Percentiles rank a stretch among this genome's conserved stretches.
These are phyloP conservation scores for Lodderomyces elongisporus DNA, from an alignment of 1,139 yeast species.

Conservation along the genomic window DNA sequence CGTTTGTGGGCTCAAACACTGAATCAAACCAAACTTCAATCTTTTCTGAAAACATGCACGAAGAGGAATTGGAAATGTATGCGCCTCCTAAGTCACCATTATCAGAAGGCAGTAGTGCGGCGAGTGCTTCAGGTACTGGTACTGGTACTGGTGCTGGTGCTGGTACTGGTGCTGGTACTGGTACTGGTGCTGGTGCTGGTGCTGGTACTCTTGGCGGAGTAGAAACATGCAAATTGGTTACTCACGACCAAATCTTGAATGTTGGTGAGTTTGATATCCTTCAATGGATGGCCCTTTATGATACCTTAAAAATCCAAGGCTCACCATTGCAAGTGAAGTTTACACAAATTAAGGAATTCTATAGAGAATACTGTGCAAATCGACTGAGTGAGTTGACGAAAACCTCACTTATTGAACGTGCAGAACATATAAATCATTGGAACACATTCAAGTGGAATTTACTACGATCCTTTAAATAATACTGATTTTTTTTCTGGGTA, in stretches of 20 bases:
- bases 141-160: too few relatives aligned
- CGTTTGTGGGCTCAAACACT: not conserved
- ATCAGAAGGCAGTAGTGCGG: not conserved
- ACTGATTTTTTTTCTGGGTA: too few relatives aligned
- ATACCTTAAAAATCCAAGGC: conserved; percentile 18
- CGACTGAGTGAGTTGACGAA: too few relatives aligned
- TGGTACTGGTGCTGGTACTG: too few relatives aligned
- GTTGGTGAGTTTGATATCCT: conserved; percentile 22
- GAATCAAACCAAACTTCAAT: not conserved
- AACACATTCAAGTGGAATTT: conserved; percentile 15
- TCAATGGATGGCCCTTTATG: conserved; percentile 28
- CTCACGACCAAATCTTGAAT: conserved; percentile 9
- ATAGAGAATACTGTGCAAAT: conserved; percentile 5
- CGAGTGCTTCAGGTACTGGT: too few relatives aligned
- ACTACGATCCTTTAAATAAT: conserved; percentile 10
- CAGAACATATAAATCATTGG: too few relatives aligned
- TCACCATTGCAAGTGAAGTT: conserved; percentile 18
- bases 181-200: too few relatives aligned
- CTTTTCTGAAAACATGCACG: conserved; percentile 12
- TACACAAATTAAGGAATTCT: conserved; percentile 15
- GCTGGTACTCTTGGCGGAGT: too few relatives aligned
- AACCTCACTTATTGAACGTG: too few relatives aligned
- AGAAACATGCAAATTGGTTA: conserved; percentile 1
- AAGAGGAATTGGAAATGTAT: conserved; percentile 14
- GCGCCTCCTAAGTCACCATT: not conserved